phyloP scores from a whole-genome alignment of 2,329 filamentous ascomycete genomes.

The Alternaria sp. region DNA sequence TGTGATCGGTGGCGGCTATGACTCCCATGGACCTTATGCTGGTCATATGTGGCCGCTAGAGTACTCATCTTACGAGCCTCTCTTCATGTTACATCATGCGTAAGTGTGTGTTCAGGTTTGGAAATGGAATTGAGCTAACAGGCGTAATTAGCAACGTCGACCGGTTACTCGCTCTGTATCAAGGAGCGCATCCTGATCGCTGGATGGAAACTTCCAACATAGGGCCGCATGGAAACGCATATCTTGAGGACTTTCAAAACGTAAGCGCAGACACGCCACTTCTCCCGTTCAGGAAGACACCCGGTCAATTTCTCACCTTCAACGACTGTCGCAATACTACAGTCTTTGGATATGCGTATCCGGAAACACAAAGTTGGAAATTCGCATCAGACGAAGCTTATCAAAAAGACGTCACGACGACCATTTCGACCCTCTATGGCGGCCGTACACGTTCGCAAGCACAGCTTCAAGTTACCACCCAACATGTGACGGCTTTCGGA shows the following conservation, averaged over 20 bases:
- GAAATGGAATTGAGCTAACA: neutral
- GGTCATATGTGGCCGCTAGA: constrained; percentile 76
- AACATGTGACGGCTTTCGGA: constrained; percentile 4
- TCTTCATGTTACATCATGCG: constrained; percentile 57
- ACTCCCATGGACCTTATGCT: constrained; percentile 27
- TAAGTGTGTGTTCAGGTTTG: constrained; percentile 32
- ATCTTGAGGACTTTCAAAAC: constrained; percentile 49
- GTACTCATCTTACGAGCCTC: constrained; percentile 79
- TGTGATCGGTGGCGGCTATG: constrained; percentile 57
- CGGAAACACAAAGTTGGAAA: constrained; percentile 45
- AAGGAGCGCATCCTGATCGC: constrained; percentile 71
- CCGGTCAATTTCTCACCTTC: constrained; percentile 42
- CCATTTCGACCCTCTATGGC: constrained; percentile 37
- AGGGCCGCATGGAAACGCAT: constrained; percentile 36
- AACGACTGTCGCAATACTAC: constrained; percentile 37
- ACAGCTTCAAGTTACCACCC: constrained; percentile 11
- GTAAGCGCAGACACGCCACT: constrained; percentile 60
- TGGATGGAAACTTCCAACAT: constrained; percentile 64
- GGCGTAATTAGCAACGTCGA: constrained; percentile 43
- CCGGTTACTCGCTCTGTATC: constrained; percentile 74
- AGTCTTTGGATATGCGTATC: constrained; percentile 46
- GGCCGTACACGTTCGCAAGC: constrained; percentile 13
- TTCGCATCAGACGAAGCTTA: constrained; percentile 25
- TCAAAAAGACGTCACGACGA: constrained; percentile 19
- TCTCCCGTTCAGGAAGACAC: constrained; percentile 48